phyloP scores from a whole-genome alignment of 306 rosid species.

The Inga laurina region DNA sequence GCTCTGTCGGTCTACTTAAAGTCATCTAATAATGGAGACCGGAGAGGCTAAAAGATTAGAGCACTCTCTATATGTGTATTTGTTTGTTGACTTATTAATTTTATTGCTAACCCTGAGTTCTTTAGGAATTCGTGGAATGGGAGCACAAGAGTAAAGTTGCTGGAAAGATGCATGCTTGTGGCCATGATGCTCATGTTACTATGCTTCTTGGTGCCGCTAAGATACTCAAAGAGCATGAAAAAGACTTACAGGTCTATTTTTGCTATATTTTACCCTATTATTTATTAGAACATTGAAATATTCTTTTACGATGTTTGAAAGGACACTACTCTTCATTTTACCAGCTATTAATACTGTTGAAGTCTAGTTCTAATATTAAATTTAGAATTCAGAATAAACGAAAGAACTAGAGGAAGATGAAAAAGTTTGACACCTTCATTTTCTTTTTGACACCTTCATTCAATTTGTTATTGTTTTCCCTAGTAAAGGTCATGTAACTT shows the following conservation, averaged over 20 bases:
- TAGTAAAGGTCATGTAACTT: background rate
- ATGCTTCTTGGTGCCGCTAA: constrained; percentile 94
- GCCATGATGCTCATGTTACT: constrained; percentile 91
- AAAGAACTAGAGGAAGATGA: background rate
- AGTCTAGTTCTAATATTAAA: background rate
- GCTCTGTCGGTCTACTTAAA: background rate
- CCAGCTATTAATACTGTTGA: background rate
- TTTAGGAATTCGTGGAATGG: constrained; percentile 94
- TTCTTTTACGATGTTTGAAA: constrained; percentile 3
- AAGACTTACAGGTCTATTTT: constrained; percentile 60
- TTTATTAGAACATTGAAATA: background rate
- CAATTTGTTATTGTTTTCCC: background rate
- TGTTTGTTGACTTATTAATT: background rate
- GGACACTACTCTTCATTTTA: background rate
- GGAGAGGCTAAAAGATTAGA: background rate
- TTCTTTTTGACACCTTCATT: background rate
- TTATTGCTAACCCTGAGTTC: background rate
- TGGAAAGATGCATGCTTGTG: constrained; percentile 97
- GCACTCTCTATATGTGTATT: background rate
- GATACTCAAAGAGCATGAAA: constrained; percentile 77
- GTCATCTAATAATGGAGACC: background rate
- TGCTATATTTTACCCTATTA: background rate
- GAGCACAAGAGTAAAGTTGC: constrained; percentile 79
- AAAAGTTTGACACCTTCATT: constrained; percentile 13
- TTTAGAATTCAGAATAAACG: background rate